Evolutionary conservation across 805 yeast genomes (phyloP), one percentile per base, ranked within the genome.

Genomic region (Candida silvicultrix): DNA sequence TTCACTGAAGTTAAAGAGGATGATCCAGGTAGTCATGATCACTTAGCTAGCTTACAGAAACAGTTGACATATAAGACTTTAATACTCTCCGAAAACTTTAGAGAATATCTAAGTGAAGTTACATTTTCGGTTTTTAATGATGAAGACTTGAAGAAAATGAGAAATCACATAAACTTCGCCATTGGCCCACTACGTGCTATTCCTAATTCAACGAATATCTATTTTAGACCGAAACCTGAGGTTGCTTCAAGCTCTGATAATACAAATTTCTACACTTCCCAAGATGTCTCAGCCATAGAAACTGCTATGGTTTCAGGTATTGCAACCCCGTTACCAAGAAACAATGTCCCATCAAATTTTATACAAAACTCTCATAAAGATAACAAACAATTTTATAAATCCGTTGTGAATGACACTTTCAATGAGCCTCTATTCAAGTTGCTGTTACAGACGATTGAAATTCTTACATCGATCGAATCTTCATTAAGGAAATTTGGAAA

Each of bases 21-120:
- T n/a, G 31, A 49, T 12, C 38, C 36, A 23, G 32, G 34, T 1
- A 51, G 58, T 37, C 37, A 52, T 9, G 58, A 56, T 2, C 46
- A 44, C 4, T 49, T 62, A 5, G 38, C 49, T 2, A 10, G 37
- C 0, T 45, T 57, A 15, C 72, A 66, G 36, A 60, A 59, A 19
- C 44, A 49, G 9, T 63, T 73, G 57, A 63, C 65, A 5, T 49
- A 56, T 8, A 50, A 57, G 7, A 52, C 70, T 2, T 53, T 71
- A 1, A 52, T 50, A 5, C 54, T 74, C 3, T 64, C 78, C 0
- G 72, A 71, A 43, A 59, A 61, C 12, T 70, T 67, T 45, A 64
- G 78, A 50, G 78, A 73, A 46, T 69, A 68, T 47, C 55, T 65
- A 11, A 71, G 69, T 52, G 75, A 71, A 40, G 41, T 66, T 19